Percentiles rank a stretch among this genome's conserved stretches.
These are phyloP conservation scores for Fusarium burgessii DNA, from an alignment of 2,329 filamentous ascomycete species.

Conservation along the genomic window DNA sequence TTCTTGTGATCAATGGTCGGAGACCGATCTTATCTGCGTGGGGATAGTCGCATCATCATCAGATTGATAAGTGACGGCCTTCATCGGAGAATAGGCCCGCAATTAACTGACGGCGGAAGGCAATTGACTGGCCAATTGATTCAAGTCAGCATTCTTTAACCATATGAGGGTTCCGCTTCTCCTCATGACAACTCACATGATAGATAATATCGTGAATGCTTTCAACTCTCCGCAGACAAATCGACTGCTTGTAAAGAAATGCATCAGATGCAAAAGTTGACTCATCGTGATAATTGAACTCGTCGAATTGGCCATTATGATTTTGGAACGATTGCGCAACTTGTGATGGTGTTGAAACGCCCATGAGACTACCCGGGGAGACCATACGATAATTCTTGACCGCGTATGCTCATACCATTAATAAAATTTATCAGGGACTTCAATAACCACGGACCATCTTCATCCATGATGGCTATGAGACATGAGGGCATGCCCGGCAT, in stretches of 20 bases:
- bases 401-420: slow-evolving; percentile 27
- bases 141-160: background rate
- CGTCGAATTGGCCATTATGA: background rate
- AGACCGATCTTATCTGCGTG: slow-evolving; percentile 33
- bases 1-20: slow-evolving; percentile 19
- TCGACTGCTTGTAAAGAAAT: background rate
- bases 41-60: slow-evolving; percentile 4
- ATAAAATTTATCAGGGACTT: slow-evolving; percentile 3
- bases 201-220: background rate
- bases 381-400: slow-evolving; percentile 2
- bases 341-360: background rate
- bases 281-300: background rate
- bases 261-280: background rate
- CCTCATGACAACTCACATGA: background rate
- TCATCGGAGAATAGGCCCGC: background rate
- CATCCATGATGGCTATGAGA: slow-evolving; percentile 13
- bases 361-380: background rate
- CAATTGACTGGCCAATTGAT: background rate
- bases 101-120: background rate
- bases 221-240: background rate
- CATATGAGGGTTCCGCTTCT: background rate
- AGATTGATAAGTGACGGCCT: slow-evolving; percentile 38
- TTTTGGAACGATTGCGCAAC: background rate
- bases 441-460: background rate
- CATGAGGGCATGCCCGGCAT: background rate